Percentiles rank a stretch among this genome's conserved stretches.
phyloP scores from a whole-genome alignment of 192 early-diverging fungal species.

The Coemansia aciculifera region DNA sequence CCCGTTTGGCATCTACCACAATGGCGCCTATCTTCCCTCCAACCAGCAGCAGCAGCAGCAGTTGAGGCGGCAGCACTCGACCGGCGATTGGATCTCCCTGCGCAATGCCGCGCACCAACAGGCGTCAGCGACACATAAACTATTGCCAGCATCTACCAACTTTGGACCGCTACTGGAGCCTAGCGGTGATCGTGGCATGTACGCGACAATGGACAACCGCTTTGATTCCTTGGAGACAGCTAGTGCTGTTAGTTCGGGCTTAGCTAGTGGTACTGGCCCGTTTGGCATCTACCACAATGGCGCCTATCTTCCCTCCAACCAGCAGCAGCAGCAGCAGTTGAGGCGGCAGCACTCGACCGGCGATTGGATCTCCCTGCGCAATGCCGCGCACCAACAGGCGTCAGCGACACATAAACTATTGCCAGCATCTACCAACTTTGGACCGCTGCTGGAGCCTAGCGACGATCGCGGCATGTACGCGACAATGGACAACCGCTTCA shows the following conservation, averaged over 20 bases:
- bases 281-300: conserved; percentile 25
- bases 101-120: conserved; percentile 5
- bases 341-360: conserved; percentile 48
- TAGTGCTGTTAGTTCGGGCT: not conserved
- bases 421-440: not conserved
- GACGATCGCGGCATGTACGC: not conserved
- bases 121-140: not conserved
- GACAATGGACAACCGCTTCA: not conserved
- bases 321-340: conserved; percentile 35
- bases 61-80: conserved; percentile 48
- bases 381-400: not conserved
- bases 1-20: conserved; percentile 22
- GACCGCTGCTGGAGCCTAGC: not conserved
- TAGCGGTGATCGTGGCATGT: not conserved
- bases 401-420: not conserved
- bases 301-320: conserved; percentile 1
- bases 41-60: conserved; percentile 30
- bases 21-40: conserved; percentile 5
- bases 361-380: conserved; percentile 36
- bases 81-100: conserved; percentile 36
- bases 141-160: not conserved
- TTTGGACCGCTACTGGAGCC: not conserved
- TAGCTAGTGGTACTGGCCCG: not conserved
- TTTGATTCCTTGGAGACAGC: not conserved
- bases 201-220: not conserved